Percentiles rank a stretch among this genome's conserved stretches.
Evolutionary conservation across 1,284 basidiomycete genomes (phyloP).

Genomic region (Calocybe gambosa): DNA sequence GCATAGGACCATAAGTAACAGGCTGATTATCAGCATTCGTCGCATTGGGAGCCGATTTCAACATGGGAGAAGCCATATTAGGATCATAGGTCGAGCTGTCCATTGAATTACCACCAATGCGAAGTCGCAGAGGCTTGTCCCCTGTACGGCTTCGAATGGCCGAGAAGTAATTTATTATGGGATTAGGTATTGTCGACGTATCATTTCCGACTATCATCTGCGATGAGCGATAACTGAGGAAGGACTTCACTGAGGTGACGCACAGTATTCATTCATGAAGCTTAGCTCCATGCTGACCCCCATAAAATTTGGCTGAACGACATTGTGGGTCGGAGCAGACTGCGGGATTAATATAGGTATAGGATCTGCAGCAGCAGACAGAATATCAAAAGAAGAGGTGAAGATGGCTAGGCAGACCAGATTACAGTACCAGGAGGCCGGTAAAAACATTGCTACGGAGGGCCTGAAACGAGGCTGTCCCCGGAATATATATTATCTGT

Average conservation of each 20-base stretch:
- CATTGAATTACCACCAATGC: conserved; percentile 45
- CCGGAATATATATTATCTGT: too few species aligned
- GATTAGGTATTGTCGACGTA: conserved; percentile 28
- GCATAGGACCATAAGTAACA: conserved; percentile 37
- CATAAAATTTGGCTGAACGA: conserved; percentile 33
- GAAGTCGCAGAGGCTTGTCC: conserved; percentile 33
- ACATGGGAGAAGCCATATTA: conserved; percentile 32
- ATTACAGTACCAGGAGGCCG: conserved; percentile 15
- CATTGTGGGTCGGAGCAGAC: conserved; percentile 22
- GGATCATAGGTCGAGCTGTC: conserved; percentile 35
- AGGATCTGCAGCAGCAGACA: conserved; percentile 17
- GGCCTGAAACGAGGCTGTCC: neutral
- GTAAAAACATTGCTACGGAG: conserved; percentile 3
- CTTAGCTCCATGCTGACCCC: conserved; percentile 38
- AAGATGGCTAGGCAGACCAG: conserved; percentile 11
- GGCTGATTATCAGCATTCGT: conserved; percentile 41
- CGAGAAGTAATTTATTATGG: conserved; percentile 33
- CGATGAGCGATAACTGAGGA: neutral
- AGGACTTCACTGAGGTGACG: conserved; percentile 3
- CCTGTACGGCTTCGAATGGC: conserved; percentile 29
- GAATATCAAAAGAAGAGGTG: conserved; percentile 4
- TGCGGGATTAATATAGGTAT: conserved; percentile 23
- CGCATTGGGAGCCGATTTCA: conserved; percentile 29
- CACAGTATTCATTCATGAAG: conserved; percentile 34
- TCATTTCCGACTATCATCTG: conserved; percentile 33